A percentile compares a stretch with the other conserved stretches of the same genome.
Evolutionary conservation across 2,329 filamentous ascomycete genomes (phyloP).

Genomic region (Cladobotryum protrusum): DNA sequence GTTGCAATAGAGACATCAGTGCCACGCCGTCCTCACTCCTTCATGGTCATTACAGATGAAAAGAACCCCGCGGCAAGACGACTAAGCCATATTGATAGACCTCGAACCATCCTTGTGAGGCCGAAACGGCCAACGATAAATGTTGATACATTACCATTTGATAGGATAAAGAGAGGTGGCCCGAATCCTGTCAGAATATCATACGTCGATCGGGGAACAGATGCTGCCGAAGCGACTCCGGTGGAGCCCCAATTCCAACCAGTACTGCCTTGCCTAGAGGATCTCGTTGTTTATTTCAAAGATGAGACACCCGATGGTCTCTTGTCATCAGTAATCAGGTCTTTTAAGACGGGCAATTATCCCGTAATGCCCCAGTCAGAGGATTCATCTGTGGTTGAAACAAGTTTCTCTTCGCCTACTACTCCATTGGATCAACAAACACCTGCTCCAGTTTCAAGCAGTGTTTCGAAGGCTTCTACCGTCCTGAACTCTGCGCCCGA

Average conservation of each 20-base stretch:
- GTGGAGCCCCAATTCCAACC: conserved; percentile 29
- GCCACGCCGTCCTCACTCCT: conserved; percentile 21
- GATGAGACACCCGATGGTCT: conserved; percentile 35
- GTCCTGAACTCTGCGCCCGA: neutral
- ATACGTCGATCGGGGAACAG: conserved; percentile 35
- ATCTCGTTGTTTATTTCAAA: conserved; percentile 50
- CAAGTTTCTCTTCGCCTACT: conserved; percentile 17
- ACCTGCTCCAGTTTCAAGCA: conserved; percentile 11
- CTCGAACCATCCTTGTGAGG: conserved; percentile 26
- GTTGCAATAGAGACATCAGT: conserved; percentile 14
- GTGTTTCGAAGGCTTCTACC: neutral
- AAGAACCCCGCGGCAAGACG: conserved; percentile 17
- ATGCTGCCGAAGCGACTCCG: conserved; percentile 23
- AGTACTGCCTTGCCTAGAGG: conserved; percentile 48
- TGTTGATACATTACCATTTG: conserved; percentile 23
- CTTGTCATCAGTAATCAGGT: conserved; percentile 41
- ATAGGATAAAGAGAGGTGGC: conserved; percentile 24
- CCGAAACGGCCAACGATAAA: conserved; percentile 22
- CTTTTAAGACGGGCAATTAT: conserved; percentile 31
- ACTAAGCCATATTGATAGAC: conserved; percentile 21
- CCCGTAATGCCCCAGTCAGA: conserved; percentile 21
- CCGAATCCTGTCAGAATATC: conserved; percentile 21
- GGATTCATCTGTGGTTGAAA: conserved; percentile 15
- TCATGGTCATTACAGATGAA: conserved; percentile 18
- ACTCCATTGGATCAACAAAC: conserved; percentile 20